Percentiles rank a stretch among this genome's conserved stretches.
These are phyloP conservation scores for Dothideomycetes sp. DNA, from an alignment of 2,329 filamentous ascomycete species.

Conservation along the genomic window DNA sequence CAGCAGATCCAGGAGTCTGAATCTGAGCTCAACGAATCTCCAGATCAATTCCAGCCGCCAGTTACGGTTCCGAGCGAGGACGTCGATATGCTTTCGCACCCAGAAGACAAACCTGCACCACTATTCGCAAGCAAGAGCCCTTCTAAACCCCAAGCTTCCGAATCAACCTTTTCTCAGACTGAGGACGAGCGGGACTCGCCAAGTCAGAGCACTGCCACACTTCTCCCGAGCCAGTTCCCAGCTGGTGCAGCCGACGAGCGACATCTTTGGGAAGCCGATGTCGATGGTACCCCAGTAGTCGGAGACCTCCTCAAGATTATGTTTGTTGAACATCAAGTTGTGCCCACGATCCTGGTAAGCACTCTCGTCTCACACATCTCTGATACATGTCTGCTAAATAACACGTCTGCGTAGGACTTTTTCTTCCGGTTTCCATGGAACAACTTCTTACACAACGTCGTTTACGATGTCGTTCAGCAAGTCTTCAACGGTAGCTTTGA, in stretches of 20 bases:
- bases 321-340: slow-evolving; percentile 88
- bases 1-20: slow-evolving; percentile 14
- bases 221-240: slow-evolving; percentile 6
- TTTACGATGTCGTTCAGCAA: slow-evolving; percentile 97
- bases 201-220: slow-evolving; percentile 11
- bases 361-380: slow-evolving; percentile 10
- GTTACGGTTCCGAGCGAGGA: slow-evolving; percentile 10
- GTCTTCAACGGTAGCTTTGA: slow-evolving; percentile 99
- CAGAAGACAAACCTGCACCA: slow-evolving; percentile 59
- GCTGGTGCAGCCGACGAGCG: slow-evolving; percentile 4
- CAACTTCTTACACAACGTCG: slow-evolving; percentile 97
- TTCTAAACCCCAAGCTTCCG: slow-evolving; percentile 4
- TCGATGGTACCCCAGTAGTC: slow-evolving; percentile 64
- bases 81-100: slow-evolving; percentile 38
- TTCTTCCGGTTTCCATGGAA: slow-evolving; percentile 99
- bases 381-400: neutral
- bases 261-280: slow-evolving; percentile 43
- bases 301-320: slow-evolving; percentile 92
- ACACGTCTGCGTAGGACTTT: slow-evolving; percentile 56
- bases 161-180: slow-evolving; percentile 3
- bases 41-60: slow-evolving; percentile 17
- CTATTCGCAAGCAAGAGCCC: slow-evolving; percentile 42
- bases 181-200: slow-evolving; percentile 8
- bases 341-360: slow-evolving; percentile 85
- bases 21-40: slow-evolving; percentile 15